Evolutionary conservation across 169 alveolate genomes (phyloP).

Genomic region (Cryptosporidium tyzzeri): DNA sequence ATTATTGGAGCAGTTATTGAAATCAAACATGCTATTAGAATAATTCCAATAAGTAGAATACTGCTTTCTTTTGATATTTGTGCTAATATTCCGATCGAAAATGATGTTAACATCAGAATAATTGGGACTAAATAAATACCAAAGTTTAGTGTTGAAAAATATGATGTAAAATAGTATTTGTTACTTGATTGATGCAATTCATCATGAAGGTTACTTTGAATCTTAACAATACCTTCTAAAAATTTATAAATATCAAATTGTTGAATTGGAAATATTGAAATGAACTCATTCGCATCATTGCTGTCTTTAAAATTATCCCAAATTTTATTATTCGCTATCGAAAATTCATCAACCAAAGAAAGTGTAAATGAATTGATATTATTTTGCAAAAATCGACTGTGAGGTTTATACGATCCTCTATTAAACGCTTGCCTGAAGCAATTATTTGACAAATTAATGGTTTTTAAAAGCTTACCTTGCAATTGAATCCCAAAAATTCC

Average conservation of each 20-base stretch:
- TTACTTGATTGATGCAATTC: slow-evolving; percentile 45
- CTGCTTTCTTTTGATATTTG: background rate
- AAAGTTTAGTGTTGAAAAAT: slow-evolving; percentile 12
- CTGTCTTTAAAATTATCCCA: background rate
- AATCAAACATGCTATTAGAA: background rate
- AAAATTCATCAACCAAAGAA: slow-evolving; percentile 13
- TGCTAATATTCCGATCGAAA: background rate
- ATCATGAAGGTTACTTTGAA: slow-evolving; percentile 70
- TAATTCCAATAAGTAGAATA: slow-evolving; percentile 13
- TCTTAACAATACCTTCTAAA: slow-evolving; percentile 54
- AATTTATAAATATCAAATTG: slow-evolving; percentile 8
- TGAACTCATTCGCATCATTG: slow-evolving; percentile 22
- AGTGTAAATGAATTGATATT: slow-evolving; percentile 45
- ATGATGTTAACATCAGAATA: slow-evolving; percentile 3
- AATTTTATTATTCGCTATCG: background rate
- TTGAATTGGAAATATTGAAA: slow-evolving; percentile 34
- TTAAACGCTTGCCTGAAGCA: slow-evolving; percentile 50
- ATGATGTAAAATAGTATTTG: slow-evolving; percentile 47
- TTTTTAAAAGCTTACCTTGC: slow-evolving; percentile 25
- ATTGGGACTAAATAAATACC: slow-evolving; percentile 29
- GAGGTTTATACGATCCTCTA: slow-evolving; percentile 53
- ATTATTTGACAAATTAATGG: background rate
- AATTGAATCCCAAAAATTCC: slow-evolving; percentile 64
- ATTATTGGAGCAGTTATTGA: background rate
- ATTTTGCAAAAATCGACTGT: slow-evolving; percentile 33